Conservation (phyloP, 441 rosid species). For the Pelargonium fulgidum region DNA sequence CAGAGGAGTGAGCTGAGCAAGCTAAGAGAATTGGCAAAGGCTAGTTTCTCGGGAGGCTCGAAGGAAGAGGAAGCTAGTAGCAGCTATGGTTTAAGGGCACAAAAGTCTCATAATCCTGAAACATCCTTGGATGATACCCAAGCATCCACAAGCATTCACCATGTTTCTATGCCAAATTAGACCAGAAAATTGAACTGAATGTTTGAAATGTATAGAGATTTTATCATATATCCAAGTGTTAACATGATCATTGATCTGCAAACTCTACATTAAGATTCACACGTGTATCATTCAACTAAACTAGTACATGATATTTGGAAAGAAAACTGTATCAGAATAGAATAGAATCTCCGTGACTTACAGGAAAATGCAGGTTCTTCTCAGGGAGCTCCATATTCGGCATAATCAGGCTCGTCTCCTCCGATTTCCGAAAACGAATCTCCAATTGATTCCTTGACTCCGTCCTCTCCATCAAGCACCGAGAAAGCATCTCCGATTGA, state of each 20-base stretch:
- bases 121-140: constrained; percentile 16
- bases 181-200: neutral
- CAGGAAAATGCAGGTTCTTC: neutral
- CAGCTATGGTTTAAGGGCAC: constrained; percentile 1
- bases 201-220: neutral
- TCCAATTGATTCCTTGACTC: neutral
- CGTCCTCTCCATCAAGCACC: neutral
- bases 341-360: neutral
- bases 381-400: constrained; percentile 3
- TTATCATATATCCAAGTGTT: neutral
- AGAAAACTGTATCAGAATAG: neutral
- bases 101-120: constrained; percentile 16
- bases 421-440: constrained; percentile 1
- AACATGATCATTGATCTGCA: neutral
- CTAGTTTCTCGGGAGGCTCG: constrained; percentile 25
- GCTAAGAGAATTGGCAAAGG: constrained; percentile 44
- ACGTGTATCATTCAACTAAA: neutral
- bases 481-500: neutral
- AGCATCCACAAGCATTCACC: constrained; percentile 15
- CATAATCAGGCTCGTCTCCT: constrained; percentile 1
- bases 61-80: constrained; percentile 7
- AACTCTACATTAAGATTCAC: neutral
- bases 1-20: constrained; percentile 20
- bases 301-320: neutral
- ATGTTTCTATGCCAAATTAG: neutral